phyloP scores from a whole-genome alignment of 148 eudicot genomes.

The Polygonum maritimum region DNA sequence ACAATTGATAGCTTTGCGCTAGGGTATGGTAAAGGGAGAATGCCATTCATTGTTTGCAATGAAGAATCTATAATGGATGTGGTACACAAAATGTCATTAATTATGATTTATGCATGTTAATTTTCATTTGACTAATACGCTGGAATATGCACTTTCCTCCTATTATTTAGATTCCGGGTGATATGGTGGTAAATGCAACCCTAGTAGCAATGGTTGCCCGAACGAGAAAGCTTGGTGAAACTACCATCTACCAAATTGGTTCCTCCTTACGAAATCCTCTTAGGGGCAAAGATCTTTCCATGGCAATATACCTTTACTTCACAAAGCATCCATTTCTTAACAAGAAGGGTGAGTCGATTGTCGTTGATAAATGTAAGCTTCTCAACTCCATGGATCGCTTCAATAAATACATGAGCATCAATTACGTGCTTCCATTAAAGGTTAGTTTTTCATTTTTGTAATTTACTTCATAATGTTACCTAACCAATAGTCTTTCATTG shows the following conservation, averaged over 20 bases:
- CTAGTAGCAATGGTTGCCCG: conserved; percentile 16
- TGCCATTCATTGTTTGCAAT: conserved; percentile 20
- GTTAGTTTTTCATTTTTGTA: conserved; percentile 11
- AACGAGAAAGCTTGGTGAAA: conserved; percentile 17
- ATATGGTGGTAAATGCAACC: conserved; percentile 16
- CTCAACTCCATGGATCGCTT: conserved; percentile 47
- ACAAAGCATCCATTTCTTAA: conserved; percentile 42
- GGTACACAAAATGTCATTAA: conserved; percentile 6
- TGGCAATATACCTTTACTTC: conserved; percentile 31
- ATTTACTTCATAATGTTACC: neutral
- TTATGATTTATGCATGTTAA: too few species aligned
- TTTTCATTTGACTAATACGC: too few species aligned
- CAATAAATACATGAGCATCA: conserved; percentile 38
- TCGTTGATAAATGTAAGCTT: conserved; percentile 33
- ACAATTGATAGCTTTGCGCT: conserved; percentile 20
- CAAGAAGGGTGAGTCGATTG: conserved; percentile 46
- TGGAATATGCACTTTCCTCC: too few species aligned
- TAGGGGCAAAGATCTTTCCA: conserved; percentile 15
- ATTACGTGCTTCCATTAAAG: conserved; percentile 58
- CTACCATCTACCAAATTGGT: conserved; percentile 38
- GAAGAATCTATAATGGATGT: conserved; percentile 18
- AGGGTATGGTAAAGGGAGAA: conserved; percentile 32
- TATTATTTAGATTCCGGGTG: conserved; percentile 9
- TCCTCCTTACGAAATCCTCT: conserved; percentile 49
- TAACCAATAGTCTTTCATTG: neutral